Conservation (phyloP, 2,329 filamentous ascomycete species). For the Volutella citrinella region DNA sequence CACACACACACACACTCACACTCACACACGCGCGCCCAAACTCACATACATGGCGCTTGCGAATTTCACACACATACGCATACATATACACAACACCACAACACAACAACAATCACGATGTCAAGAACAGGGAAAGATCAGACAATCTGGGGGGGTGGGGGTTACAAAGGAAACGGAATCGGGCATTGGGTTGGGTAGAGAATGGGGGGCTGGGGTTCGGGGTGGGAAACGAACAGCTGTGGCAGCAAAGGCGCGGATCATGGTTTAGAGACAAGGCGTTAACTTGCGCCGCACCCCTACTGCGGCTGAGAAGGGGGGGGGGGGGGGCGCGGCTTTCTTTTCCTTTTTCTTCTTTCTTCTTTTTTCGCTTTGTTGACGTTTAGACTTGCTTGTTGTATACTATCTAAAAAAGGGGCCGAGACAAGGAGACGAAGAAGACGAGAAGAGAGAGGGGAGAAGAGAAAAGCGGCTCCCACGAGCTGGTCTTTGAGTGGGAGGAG, state of each 20-base stretch:
- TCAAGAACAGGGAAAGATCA: slow-evolving; percentile 17
- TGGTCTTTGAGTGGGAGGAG: slow-evolving; percentile 15
- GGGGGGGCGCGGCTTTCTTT: slow-evolving; percentile 14
- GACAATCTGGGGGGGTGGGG: too few species aligned
- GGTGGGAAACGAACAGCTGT: slow-evolving; percentile 11
- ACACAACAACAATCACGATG: slow-evolving; percentile 24
- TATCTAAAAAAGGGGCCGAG: too few species aligned
- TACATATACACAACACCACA: slow-evolving; percentile 12
- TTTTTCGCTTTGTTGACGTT: too few species aligned
- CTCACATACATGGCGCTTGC: too few species aligned
- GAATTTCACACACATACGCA: too few species aligned
- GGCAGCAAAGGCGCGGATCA: slow-evolving; percentile 18
- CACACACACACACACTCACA: too few species aligned
- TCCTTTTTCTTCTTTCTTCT: slow-evolving; percentile 15
- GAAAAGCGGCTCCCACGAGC: slow-evolving; percentile 21
- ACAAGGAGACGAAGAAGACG: too few species aligned
- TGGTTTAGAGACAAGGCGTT: slow-evolving; percentile 23
- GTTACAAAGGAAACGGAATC: slow-evolving; percentile 15
- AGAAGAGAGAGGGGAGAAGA: slow-evolving; percentile 12
- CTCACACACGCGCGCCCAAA: too few species aligned
- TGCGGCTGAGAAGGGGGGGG: slow-evolving; percentile 11
- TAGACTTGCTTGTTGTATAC: slow-evolving; percentile 20
- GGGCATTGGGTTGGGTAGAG: slow-evolving; percentile 14
- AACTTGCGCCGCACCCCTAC: slow-evolving; percentile 17
- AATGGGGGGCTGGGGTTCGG: slow-evolving; percentile 9